Percentiles rank a stretch among this genome's conserved stretches.
Conservation (phyloP, 495 filamentous ascomycete species). For the Aspergillus sclerotioniger region DNA sequence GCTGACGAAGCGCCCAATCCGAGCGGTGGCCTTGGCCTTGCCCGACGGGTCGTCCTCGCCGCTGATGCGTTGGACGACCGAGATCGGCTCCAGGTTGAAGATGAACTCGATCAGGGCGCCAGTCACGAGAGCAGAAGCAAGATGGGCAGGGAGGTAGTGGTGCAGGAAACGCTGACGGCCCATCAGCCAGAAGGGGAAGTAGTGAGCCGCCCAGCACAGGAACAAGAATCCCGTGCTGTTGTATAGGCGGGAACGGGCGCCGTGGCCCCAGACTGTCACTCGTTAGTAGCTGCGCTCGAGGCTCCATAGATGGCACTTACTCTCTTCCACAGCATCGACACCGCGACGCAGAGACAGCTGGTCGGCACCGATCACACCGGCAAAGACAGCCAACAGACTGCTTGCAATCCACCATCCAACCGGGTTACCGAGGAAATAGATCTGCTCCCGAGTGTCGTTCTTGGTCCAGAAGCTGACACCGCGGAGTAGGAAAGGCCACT, state of each 20-base stretch:
- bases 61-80: conserved; percentile 36
- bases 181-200: conserved; percentile 74
- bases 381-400: conserved; percentile 88
- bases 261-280: conserved; percentile 51
- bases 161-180: conserved; percentile 73
- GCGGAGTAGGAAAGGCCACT: conserved; percentile 95
- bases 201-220: conserved; percentile 77
- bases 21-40: conserved; percentile 33
- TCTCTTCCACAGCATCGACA: conserved; percentile 87
- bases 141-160: conserved; percentile 82
- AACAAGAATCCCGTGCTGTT: conserved; percentile 99
- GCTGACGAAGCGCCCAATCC: conserved; percentile 53
- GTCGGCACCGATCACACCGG: conserved; percentile 87
- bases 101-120: conserved; percentile 97
- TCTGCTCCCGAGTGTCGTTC: conserved; percentile 92
- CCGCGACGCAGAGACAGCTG: conserved; percentile 90
- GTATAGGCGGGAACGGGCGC: conserved; percentile 89
- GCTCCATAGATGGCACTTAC: conserved; percentile 56
- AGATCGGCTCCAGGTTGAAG: conserved; percentile 80
- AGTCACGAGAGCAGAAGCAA: conserved; percentile 88
- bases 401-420: conserved; percentile 97
- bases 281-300: conserved; percentile 10
- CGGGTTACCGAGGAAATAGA: conserved; percentile 98
- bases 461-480: conserved; percentile 99
- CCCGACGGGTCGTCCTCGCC: conserved; percentile 49